These are phyloP conservation scores for Jamesozyma hellenica DNA, from an alignment of 805 yeast genomes.

Conservation along the genomic window DNA sequence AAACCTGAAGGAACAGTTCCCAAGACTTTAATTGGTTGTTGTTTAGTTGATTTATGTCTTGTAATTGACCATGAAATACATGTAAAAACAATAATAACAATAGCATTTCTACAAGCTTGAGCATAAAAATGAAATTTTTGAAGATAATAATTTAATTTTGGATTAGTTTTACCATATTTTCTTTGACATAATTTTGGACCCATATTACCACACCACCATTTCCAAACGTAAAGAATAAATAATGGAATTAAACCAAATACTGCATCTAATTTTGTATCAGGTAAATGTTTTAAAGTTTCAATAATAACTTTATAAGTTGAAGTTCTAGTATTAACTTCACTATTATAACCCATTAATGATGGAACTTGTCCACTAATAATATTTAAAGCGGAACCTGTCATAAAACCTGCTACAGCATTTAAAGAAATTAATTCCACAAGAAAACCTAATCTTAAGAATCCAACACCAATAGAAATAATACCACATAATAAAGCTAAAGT, in stretches of 20 bases:
- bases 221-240: slow-evolving; percentile 63
- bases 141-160: slow-evolving; percentile 11
- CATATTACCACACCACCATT: slow-evolving; percentile 43
- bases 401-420: slow-evolving; percentile 90
- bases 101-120: slow-evolving; percentile 70
- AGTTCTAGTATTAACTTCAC: slow-evolving; percentile 57
- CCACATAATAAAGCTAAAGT: slow-evolving; percentile 75
- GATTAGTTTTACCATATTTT: slow-evolving; percentile 18
- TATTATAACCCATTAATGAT: slow-evolving; percentile 65
- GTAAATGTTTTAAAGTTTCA: slow-evolving; percentile 60
- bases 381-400: slow-evolving; percentile 86
- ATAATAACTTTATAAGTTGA: slow-evolving; percentile 64
- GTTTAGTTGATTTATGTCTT: slow-evolving; percentile 36
- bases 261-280: slow-evolving; percentile 63
- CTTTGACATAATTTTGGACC: slow-evolving; percentile 57
- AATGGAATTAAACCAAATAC: slow-evolving; percentile 79
- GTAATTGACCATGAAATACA: slow-evolving; percentile 72
- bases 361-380: slow-evolving; percentile 84
- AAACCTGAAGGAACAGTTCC: slow-evolving; percentile 81
- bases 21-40: slow-evolving; percentile 42
- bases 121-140: slow-evolving; percentile 52
- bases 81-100: slow-evolving; percentile 73
- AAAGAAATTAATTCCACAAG: slow-evolving; percentile 78
- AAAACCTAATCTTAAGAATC: slow-evolving; percentile 76
- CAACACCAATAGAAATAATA: slow-evolving; percentile 71